Conservation (phyloP, 768 basidiomycete species). For the Kwoniella dejecticola region DNA sequence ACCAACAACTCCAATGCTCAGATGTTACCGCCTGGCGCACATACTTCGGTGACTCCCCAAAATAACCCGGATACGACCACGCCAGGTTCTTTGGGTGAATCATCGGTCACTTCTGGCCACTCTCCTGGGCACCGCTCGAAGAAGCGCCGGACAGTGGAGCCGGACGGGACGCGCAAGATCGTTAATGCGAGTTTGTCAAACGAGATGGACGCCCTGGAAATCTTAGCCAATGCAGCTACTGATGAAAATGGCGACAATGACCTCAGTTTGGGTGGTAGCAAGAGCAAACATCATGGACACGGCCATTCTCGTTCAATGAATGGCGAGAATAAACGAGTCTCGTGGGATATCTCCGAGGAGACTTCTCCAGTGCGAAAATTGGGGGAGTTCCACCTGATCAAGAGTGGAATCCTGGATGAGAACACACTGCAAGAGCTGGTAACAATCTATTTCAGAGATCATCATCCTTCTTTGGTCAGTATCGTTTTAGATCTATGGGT, state of each 20-base stretch:
- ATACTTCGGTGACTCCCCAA: background rate
- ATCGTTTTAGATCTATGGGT: background rate
- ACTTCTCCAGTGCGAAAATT: slow-evolving; percentile 16
- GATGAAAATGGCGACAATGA: slow-evolving; percentile 22
- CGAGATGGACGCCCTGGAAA: slow-evolving; percentile 53
- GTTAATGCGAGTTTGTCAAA: slow-evolving; percentile 50
- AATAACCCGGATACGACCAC: slow-evolving; percentile 16
- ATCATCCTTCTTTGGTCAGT: slow-evolving; percentile 49
- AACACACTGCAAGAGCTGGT: slow-evolving; percentile 32
- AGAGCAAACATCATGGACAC: slow-evolving; percentile 2
- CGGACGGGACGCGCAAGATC: slow-evolving; percentile 43
- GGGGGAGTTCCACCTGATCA: slow-evolving; percentile 35
- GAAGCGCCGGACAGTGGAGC: slow-evolving; percentile 15
- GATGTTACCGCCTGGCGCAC: background rate
- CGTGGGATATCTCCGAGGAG: slow-evolving; percentile 22
- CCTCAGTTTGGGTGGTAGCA: background rate
- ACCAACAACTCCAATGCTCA: background rate
- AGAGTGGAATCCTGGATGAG: slow-evolving; percentile 36
- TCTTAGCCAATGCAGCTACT: slow-evolving; percentile 49
- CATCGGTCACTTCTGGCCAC: slow-evolving; percentile 23
- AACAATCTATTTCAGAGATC: slow-evolving; percentile 36
- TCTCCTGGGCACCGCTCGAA: slow-evolving; percentile 29
- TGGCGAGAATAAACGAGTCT: slow-evolving; percentile 11
- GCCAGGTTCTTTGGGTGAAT: slow-evolving; percentile 21
- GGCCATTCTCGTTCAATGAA: background rate